Base-by-base conservation (phyloP, 1,139 yeast species). In the Nakaseomyces kungkrabaensis region DNA sequence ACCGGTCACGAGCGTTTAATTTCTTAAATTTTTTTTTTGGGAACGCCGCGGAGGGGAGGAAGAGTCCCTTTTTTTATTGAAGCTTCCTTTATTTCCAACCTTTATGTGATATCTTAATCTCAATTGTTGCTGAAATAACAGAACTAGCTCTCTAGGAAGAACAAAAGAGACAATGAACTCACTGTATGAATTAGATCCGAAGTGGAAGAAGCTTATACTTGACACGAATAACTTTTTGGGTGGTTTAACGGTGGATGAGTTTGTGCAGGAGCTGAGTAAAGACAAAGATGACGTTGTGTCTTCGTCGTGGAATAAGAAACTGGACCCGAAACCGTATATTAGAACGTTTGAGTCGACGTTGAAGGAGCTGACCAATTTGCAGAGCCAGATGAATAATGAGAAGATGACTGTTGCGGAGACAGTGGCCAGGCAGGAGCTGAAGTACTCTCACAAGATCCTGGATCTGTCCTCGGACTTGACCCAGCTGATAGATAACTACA, bases 241-340 rank as follows among this genome's bases (percentile, higher is more conserved):
- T 68, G 90, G 71, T 51, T 75, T 79, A 54, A 78, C 92, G 0
- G 88, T 86, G 7, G 78, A 84, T 56, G 92, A 86, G 50, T 90
- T 92, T 65, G 80, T 92, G 27, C 96, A 90, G 64, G 85, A 80
- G 61, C 72, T 92, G 57, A 81, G 94, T 54, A 81, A 81, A 59
- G 89, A 83, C 59, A 31, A 36, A 11, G 34, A 48, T 25, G 50
- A 43, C 29, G 38, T 43, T 9, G 46, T 29, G 24, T 27, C 34
- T 26, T 31, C 36, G 8, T 17, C 41, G 3, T 58, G 60, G 55
- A 41, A 41, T 41, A 56, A 51, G 52, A 62, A 60, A 63, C 66
- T 85, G 50, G 97, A 92, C 64, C 97, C 98, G 1, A 89, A 87
- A 59, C 98, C 98, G 1, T 90, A 87, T 64, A 92, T 92, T 49